Evolutionary conservation across 768 basidiomycete species (phyloP), one percentile per base, ranked within the genome.

Genomic region (Hortiboletus campestris): DNA sequence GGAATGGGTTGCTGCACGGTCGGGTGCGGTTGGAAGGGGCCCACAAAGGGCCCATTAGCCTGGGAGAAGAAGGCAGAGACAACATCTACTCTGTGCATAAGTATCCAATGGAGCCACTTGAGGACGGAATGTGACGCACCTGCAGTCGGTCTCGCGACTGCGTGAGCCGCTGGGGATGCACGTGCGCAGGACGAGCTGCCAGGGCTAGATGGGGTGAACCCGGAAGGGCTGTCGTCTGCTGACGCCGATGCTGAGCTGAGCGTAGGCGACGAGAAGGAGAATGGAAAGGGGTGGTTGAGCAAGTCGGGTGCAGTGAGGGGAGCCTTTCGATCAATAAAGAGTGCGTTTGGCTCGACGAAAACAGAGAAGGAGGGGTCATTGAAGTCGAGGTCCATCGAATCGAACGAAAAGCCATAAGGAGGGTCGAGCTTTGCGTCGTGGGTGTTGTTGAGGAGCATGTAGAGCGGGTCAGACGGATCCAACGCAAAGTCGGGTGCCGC

Each of bases 301-400:
- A 71, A 22, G 49, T 71, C 71, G 2, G 64, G 70, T 19, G 57
- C 45, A 5, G 43, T 7, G 19, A 59, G 46, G 46, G 60, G 36
- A 2, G 45, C 47, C 43, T 70, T 72, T 14, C 64, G 61, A 31
- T 75, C 67, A 51, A 79, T 45, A 17, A 69, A 83, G 63, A 88
- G 86, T 13, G 89, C 72, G 60, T 75, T 84, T 31, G 89, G 87
- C 55, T 90, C 85, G 51, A 90, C 78, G 1, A 80, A 79, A 61
- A 84, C 78, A 19, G 80, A 71, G 32, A 72, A 36, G 19, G 65
- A 59, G 2, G 65, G 57, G 63, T 87, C 25, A 4, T 25, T 25
- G 25, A 25, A 25, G 25, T 25, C 85, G 69, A 88, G 76, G 69
- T 84, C 83, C 78, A 85, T 81, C 67, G 68, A 57, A 16, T 46